Conservation (phyloP, 2,329 filamentous ascomycete genomes). For the Xylaria sp. region DNA sequence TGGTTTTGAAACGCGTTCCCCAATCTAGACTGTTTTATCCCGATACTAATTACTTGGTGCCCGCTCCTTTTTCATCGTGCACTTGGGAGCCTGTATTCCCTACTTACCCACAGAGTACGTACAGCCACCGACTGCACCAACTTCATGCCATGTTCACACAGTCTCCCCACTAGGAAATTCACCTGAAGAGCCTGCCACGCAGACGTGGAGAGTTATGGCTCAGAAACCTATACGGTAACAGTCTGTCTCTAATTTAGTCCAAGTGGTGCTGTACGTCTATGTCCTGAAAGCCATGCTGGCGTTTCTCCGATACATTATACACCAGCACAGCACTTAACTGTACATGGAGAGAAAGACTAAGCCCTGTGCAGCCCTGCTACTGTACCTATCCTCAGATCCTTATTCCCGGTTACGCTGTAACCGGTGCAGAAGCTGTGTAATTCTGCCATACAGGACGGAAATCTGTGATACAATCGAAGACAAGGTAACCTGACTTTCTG, state of each 20-base stretch:
- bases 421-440: neutral
- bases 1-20: neutral
- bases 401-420: neutral
- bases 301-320: too few relatives aligned
- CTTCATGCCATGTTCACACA: neutral
- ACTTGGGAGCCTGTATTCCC: neutral
- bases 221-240: slow-evolving; percentile 2
- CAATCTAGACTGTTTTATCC: slow-evolving; percentile 1
- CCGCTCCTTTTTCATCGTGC: neutral
- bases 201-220: neutral
- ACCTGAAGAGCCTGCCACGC: neutral
- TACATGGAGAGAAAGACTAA: neutral
- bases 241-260: too few relatives aligned
- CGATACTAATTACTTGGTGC: neutral
- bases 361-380: neutral
- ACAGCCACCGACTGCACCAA: too few relatives aligned
- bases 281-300: too few relatives aligned
- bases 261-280: too few relatives aligned
- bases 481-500: neutral
- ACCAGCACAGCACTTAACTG: neutral
- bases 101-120: too few relatives aligned
- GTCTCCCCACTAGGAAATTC: neutral
- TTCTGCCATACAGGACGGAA: neutral
- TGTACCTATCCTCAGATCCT: neutral
- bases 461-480: slow-evolving; percentile 17